Percentiles rank a stretch among this genome's conserved stretches.
Evolutionary conservation across 129 eudicot genomes (phyloP).

Genomic region (Sambucus nigra): DNA sequence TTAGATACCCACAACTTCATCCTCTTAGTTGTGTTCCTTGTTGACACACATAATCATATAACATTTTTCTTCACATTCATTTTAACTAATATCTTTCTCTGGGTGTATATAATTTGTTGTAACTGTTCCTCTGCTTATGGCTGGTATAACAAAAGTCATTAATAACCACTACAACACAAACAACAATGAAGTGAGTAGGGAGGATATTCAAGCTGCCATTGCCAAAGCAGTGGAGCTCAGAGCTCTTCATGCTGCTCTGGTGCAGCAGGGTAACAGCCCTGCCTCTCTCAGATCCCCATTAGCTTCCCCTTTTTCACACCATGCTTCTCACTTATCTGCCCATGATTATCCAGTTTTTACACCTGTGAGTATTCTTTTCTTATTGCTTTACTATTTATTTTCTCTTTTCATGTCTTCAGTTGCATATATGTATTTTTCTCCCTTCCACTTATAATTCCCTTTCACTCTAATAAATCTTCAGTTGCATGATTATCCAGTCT

Average conservation of each 20-base stretch:
- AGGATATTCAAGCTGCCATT: constrained; percentile 75
- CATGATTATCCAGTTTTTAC: constrained; percentile 95
- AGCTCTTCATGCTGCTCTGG: constrained; percentile 86
- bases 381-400: too few relatives aligned
- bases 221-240: constrained; percentile 94
- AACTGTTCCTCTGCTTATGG: constrained; percentile 26
- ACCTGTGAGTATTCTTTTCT: constrained; percentile 56
- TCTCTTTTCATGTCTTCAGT: too few relatives aligned
- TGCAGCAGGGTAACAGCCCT: constrained; percentile 52
- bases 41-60: not conserved
- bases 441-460: too few relatives aligned
- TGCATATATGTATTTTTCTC: too few relatives aligned
- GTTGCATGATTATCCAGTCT: too few relatives aligned
- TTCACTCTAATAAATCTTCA: too few relatives aligned
- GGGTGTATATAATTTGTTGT: not conserved
- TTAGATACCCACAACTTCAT: constrained; percentile 14
- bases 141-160: constrained; percentile 21
- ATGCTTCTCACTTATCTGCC: constrained; percentile 55
- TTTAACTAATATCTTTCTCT: not conserved
- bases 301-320: constrained; percentile 50
- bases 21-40: constrained; percentile 14
- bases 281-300: constrained; percentile 34
- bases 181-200: constrained; percentile 21
- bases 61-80: too few relatives aligned
- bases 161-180: constrained; percentile 3